A percentile compares a stretch with the other conserved stretches of the same genome.
Evolutionary conservation across 148 eudicot genomes (phyloP).

Genomic region (Silene latifolia): DNA sequence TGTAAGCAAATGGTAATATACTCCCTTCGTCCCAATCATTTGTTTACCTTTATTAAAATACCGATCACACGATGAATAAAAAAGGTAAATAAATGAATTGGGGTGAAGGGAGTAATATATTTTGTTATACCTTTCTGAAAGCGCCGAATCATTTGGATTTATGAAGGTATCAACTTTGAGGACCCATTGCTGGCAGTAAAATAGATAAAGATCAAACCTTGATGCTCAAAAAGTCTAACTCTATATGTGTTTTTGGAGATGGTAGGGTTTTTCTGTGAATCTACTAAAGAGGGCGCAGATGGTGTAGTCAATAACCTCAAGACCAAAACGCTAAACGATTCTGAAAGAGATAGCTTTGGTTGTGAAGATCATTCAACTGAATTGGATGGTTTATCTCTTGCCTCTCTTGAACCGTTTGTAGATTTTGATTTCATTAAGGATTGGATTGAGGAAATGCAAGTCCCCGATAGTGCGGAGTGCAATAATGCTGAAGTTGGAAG

Average conservation of each 20-base stretch:
- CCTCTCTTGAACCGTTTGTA: slow-evolving; percentile 39
- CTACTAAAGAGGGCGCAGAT: slow-evolving; percentile 29
- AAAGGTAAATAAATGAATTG: too few species aligned
- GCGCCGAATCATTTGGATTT: background rate
- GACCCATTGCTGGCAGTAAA: too few species aligned
- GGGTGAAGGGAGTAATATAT: too few species aligned
- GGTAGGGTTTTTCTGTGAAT: slow-evolving; percentile 52
- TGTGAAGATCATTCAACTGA: slow-evolving; percentile 33
- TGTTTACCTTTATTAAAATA: too few species aligned
- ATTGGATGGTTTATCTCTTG: slow-evolving; percentile 39
- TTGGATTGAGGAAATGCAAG: slow-evolving; percentile 51
- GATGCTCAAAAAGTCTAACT: slow-evolving; percentile 22
- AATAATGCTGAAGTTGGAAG: slow-evolving; percentile 17
- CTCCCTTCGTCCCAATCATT: too few species aligned
- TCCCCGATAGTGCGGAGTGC: slow-evolving; percentile 17
- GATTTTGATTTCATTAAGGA: slow-evolving; percentile 58
- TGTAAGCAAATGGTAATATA: background rate
- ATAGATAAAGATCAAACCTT: background rate
- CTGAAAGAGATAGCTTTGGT: slow-evolving; percentile 26
- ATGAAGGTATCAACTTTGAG: too few species aligned
- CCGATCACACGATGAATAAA: too few species aligned
- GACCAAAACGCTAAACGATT: slow-evolving; percentile 25
- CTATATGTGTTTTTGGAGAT: slow-evolving; percentile 34
- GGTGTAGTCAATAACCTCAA: slow-evolving; percentile 24
- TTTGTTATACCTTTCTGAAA: too few species aligned